Evolutionary conservation across 2,329 filamentous ascomycete species (phyloP).

Genomic region (Botryosphaeria dothidea): DNA sequence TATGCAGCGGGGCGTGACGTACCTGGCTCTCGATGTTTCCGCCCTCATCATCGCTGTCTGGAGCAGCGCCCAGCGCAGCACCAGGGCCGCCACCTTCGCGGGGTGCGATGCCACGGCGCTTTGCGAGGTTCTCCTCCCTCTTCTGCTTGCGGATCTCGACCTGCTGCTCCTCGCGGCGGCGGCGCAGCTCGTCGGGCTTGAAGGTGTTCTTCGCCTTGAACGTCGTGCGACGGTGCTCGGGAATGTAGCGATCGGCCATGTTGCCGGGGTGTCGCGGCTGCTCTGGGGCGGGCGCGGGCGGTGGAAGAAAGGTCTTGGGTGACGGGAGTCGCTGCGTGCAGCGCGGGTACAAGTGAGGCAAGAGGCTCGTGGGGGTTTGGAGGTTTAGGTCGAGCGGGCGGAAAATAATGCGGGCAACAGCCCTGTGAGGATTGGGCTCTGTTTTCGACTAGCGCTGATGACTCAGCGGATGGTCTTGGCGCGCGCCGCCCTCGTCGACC

Average conservation of each 20-base stretch:
- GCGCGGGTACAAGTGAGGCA: slow-evolving; percentile 17
- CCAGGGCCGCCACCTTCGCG: slow-evolving; percentile 72
- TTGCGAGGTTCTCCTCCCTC: slow-evolving; percentile 97
- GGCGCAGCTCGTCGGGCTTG: slow-evolving; percentile 97
- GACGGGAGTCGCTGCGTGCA: slow-evolving; percentile 4
- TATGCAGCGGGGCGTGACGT: slow-evolving; percentile 41
- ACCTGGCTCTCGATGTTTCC: slow-evolving; percentile 96
- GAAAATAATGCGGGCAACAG: slow-evolving; percentile 21
- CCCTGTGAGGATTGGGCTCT: slow-evolving; percentile 19
- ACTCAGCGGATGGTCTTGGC: slow-evolving; percentile 3
- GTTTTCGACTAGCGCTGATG: slow-evolving; percentile 17
- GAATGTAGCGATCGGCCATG: slow-evolving; percentile 99
- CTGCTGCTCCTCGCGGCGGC: slow-evolving; percentile 97
- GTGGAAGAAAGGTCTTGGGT: not conserved
- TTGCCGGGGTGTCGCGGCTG: slow-evolving; percentile 35
- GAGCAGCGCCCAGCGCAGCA: slow-evolving; percentile 80
- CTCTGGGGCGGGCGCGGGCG: not conserved
- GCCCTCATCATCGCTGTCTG: slow-evolving; percentile 97
- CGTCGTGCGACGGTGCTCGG: slow-evolving; percentile 97
- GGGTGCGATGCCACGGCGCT: slow-evolving; percentile 89
- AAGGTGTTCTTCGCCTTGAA: slow-evolving; percentile 99
- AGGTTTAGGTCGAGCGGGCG: slow-evolving; percentile 18
- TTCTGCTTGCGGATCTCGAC: slow-evolving; percentile 99
- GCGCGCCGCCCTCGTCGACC: not conserved
- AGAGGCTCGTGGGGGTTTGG: slow-evolving; percentile 15